Percentiles rank a stretch among this genome's conserved stretches.
Evolutionary conservation across 768 basidiomycete genomes (phyloP).

Genomic region (Asterophora lycoperdoides): DNA sequence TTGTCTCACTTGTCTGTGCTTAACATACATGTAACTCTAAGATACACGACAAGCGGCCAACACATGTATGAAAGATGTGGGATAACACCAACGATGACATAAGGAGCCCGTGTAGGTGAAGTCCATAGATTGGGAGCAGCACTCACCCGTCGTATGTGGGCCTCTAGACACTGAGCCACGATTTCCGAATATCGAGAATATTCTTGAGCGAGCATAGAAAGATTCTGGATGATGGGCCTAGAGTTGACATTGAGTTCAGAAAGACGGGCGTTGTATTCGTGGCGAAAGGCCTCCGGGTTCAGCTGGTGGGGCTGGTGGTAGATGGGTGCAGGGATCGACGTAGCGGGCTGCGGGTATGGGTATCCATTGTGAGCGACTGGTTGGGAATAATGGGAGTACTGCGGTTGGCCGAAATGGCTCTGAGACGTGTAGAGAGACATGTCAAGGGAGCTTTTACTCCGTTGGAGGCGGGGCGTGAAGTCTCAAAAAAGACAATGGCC

Average conservation of each 20-base stretch:
- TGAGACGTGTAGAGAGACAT: conserved; percentile 63
- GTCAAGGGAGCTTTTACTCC: conserved; percentile 31
- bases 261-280: conserved; percentile 72
- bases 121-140: conserved; percentile 12
- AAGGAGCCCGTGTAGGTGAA: conserved; percentile 19
- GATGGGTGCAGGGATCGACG: conserved; percentile 36
- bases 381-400: conserved; percentile 49
- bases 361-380: conserved; percentile 37
- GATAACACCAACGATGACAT: conserved; percentile 12
- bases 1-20: conserved; percentile 35
- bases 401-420: conserved; percentile 54
- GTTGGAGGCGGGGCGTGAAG: conserved; percentile 3
- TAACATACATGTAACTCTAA: conserved; percentile 35
- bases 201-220: conserved; percentile 92
- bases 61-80: conserved; percentile 18
- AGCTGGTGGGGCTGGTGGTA: conserved; percentile 44
- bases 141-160: conserved; percentile 90
- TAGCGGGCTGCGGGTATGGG: conserved; percentile 44
- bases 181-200: conserved; percentile 73
- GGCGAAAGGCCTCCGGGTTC: conserved; percentile 71
- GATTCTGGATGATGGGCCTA: conserved; percentile 85
- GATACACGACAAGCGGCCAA: conserved; percentile 38
- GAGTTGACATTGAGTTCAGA: conserved; percentile 89
- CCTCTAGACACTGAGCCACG: conserved; percentile 76
- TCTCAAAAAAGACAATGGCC: conserved; percentile 15